These are phyloP conservation scores for Solanum commersonii DNA, from an alignment of 257 asterid genomes.

Conservation along the genomic window DNA sequence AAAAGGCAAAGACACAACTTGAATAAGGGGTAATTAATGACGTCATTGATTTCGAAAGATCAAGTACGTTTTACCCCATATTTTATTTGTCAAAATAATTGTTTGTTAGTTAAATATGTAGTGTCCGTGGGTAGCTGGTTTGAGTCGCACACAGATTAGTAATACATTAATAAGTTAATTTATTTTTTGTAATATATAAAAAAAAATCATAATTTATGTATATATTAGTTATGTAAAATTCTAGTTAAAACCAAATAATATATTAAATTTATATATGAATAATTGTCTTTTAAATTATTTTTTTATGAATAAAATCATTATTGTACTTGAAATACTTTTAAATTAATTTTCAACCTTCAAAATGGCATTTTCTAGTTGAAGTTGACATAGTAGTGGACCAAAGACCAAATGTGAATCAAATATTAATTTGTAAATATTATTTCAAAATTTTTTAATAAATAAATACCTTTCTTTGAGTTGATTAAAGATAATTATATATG, in stretches of 20 bases:
- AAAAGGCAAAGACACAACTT: background rate
- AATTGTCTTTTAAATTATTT: too few species aligned
- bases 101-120: background rate
- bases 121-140: fast-evolving
- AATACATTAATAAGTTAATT: background rate
- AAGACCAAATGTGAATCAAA: background rate
- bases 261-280: too few species aligned
- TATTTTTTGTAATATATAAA: too few species aligned
- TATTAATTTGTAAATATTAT: background rate
- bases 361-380: background rate
- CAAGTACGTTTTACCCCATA: background rate
- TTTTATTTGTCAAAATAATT: background rate
- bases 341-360: background rate
- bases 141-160: fast-evolving
- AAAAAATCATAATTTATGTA: too few species aligned
- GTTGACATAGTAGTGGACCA: background rate
- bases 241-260: too few species aligned
- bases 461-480: background rate
- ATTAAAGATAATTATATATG: background rate
- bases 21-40: background rate
- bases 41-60: background rate
- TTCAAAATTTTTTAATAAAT: background rate
- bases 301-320: background rate
- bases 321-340: background rate
- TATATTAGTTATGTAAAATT: too few species aligned